Evolutionary conservation across 805 yeast species (phyloP), one percentile per base, ranked within the genome.

Genomic region (Wickerhamiella lipophila): DNA sequence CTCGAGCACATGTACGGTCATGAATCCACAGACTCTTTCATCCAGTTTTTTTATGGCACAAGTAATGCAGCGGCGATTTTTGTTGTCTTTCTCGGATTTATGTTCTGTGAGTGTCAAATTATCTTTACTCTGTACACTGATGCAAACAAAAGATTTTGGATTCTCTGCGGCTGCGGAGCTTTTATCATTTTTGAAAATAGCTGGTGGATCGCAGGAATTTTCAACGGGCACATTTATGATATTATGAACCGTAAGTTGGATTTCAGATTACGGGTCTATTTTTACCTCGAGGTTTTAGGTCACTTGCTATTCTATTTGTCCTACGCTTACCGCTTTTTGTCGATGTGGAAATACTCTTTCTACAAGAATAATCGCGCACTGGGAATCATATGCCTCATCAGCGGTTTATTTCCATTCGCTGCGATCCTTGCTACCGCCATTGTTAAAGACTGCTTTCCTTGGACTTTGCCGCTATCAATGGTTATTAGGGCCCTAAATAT

Each of bases 131-230:
- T 45, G 11, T 16, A 16, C 36, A 11, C 21, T 2, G 15, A 3
- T 12, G 16, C 41, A 9, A 21, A 3, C 5, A 11, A 5, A 6
- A 34, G 13, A 9, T 6, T 30, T 11, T 9, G 35, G 32, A 26
- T 35, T 12, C 13, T 35, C 30, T 11, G 22, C 34, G 18, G 21
- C 3, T 34, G 35, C 22, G 18, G 13, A 3, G 19, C 26, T 3
- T 27, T 35, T n/a, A 15, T 45, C 36, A 7, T 36, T 3, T 18
- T 45, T 22, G 48, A 45, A 21, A 45, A 39, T 7, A 19, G 18
- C 16, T 45, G 48, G 48, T 45, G 48, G 48, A 22, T 45, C 2
- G 35, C 29, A 2, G 39, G 42, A 11, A 40, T 45, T n/a, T 13
- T 8, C n/a, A 5, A 3, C 18, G 11, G 18, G 11, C 18, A 26